These are phyloP conservation scores for Hemileccinum impolitum DNA, from an alignment of 768 basidiomycete species.

Conservation along the genomic window DNA sequence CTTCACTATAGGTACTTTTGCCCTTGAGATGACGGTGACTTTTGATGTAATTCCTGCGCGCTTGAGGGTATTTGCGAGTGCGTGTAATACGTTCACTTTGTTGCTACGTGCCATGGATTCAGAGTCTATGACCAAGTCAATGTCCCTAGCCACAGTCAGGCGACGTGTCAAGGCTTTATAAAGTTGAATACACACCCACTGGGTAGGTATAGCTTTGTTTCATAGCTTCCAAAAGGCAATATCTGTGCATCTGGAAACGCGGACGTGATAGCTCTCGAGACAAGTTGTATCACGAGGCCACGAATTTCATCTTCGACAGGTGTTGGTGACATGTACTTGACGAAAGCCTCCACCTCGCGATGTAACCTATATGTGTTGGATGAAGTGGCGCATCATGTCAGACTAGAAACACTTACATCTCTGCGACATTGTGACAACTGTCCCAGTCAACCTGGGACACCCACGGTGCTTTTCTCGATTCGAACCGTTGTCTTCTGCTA, in stretches of 20 bases:
- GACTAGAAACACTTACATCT: conserved; percentile 57
- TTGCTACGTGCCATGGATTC: conserved; percentile 67
- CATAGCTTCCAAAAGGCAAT: conserved; percentile 87
- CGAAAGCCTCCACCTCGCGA: conserved; percentile 80
- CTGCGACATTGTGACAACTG: conserved; percentile 70
- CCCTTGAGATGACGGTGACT: conserved; percentile 87
- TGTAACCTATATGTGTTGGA: conserved; percentile 58
- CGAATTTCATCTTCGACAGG: conserved; percentile 84
- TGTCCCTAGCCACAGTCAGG: conserved; percentile 60
- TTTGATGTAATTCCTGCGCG: conserved; percentile 69
- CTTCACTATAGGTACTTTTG: conserved; percentile 96
- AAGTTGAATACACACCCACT: conserved; percentile 60
- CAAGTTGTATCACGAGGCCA: conserved; percentile 63
- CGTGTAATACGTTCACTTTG: conserved; percentile 66
- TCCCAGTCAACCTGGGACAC: conserved; percentile 67
- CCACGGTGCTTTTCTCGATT: conserved; percentile 67
- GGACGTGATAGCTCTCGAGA: conserved; percentile 60
- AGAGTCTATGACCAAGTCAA: conserved; percentile 90
- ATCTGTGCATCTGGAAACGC: conserved; percentile 79
- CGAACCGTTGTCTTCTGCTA: conserved; percentile 51
- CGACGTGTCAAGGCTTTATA: background rate
- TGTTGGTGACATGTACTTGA: conserved; percentile 84
- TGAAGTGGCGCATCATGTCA: conserved; percentile 6
- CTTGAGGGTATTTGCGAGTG: conserved; percentile 76
- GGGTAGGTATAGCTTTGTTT: conserved; percentile 92